Evolutionary conservation across 176 grass and related monocot species (phyloP).

Genomic region (Cenchrus americanus): DNA sequence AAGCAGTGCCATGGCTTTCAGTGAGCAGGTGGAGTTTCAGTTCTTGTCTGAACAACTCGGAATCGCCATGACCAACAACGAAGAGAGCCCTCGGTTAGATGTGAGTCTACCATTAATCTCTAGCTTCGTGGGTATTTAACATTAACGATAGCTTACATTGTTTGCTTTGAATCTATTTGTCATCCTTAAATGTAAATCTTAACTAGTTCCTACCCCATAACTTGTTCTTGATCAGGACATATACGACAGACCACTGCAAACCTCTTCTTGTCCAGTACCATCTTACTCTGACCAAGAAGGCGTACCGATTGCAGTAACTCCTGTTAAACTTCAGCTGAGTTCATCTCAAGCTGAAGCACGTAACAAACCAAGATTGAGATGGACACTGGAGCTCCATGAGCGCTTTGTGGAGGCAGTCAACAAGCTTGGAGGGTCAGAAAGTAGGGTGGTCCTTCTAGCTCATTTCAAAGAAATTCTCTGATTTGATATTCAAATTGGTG

Average conservation of each 20-base stretch:
- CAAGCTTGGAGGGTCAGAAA: conserved; percentile 79
- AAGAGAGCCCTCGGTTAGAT: conserved; percentile 67
- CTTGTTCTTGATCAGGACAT: conserved; percentile 63
- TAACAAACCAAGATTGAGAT: conserved; percentile 77
- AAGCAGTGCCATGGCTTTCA: conserved; percentile 42
- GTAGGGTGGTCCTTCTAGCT: conserved; percentile 49
- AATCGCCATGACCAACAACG: conserved; percentile 59
- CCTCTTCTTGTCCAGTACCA: conserved; percentile 17
- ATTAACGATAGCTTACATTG: background rate
- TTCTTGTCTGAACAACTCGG: conserved; percentile 87
- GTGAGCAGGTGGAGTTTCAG: conserved; percentile 75
- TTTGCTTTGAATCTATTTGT: background rate
- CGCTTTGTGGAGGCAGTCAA: conserved; percentile 79
- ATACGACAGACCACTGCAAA: conserved; percentile 48
- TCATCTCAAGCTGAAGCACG: conserved; percentile 41
- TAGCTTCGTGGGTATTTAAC: background rate
- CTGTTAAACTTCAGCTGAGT: conserved; percentile 54
- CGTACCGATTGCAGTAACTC: conserved; percentile 17
- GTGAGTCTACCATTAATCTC: conserved; percentile 46
- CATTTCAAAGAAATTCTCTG: background rate
- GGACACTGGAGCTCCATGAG: conserved; percentile 83
- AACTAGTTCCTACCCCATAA: background rate
- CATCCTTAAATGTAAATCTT: background rate
- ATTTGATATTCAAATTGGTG: conserved; percentile 11
- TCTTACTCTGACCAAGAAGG: conserved; percentile 41